Evolutionary conservation across 225 moss, liverwort and hornwort genomes (phyloP).

Genomic region (Physcomitrellopsis africana): DNA sequence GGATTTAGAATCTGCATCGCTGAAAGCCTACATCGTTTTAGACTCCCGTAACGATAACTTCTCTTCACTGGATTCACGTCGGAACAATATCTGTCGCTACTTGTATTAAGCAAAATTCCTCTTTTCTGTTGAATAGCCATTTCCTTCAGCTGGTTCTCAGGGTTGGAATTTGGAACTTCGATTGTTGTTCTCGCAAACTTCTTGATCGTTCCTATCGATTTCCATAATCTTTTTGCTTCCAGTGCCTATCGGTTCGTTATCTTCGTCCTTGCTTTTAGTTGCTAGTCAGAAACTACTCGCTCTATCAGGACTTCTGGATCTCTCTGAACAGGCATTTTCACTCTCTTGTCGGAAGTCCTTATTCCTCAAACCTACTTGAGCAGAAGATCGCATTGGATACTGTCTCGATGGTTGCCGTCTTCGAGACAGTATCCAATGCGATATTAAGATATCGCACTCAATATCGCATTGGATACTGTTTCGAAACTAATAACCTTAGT

Average conservation of each 20-base stretch:
- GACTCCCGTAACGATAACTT: neutral
- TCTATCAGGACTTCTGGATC: neutral
- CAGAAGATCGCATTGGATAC: neutral
- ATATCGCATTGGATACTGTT: too few species aligned
- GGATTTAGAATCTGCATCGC: neutral
- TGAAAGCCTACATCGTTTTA: conserved; percentile 17
- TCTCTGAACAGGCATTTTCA: neutral
- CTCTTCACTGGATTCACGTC: conserved; percentile 9
- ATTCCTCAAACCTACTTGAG: conserved; percentile 4
- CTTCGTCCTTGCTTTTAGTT: conserved; percentile 21
- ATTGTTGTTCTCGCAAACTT: neutral
- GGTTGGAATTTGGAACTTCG: neutral
- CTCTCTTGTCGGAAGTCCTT: neutral
- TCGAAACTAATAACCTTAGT: neutral
- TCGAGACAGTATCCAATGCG: too few species aligned
- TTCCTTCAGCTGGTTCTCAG: conserved; percentile 26
- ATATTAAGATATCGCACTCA: too few species aligned
- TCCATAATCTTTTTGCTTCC: conserved; percentile 8
- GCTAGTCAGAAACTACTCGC: neutral
- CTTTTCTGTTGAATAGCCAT: conserved; percentile 33
- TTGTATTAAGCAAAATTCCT: conserved; percentile 17
- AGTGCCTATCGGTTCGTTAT: neutral
- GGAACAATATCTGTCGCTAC: neutral
- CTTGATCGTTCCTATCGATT: neutral
- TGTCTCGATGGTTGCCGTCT: neutral